Evolutionary conservation across 2,329 filamentous ascomycete genomes (phyloP).

Genomic region (Arthrobotrys iridis): DNA sequence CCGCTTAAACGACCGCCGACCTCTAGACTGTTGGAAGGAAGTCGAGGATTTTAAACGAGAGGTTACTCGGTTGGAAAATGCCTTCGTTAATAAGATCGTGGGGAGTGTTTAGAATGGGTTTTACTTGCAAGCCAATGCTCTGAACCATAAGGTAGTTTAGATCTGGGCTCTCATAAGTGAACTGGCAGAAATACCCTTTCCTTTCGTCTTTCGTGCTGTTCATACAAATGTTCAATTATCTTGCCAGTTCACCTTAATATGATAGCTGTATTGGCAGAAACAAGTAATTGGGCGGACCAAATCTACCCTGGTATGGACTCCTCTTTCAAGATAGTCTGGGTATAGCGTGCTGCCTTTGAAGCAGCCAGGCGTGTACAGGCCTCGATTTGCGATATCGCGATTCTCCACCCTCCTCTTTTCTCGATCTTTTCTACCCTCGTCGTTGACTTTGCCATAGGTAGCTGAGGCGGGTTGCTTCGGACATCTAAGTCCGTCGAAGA

Average conservation of each 20-base stretch:
- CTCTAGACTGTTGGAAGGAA: constrained; percentile 93
- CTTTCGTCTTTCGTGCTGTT: too few species aligned
- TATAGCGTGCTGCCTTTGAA: constrained; percentile 13
- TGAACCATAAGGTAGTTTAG: not conserved
- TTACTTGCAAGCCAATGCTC: not conserved
- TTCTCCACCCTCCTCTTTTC: constrained; percentile 76
- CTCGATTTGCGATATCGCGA: constrained; percentile 15
- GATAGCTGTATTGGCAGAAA: not conserved
- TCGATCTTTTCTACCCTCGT: constrained; percentile 76
- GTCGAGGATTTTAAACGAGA: constrained; percentile 90
- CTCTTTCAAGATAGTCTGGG: not conserved
- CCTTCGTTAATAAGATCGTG: constrained; percentile 85
- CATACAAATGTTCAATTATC: not conserved
- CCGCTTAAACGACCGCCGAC: constrained; percentile 82
- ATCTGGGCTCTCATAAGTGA: too few species aligned
- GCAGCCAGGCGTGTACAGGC: constrained; percentile 10
- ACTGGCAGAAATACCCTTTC: too few species aligned
- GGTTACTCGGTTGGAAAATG: constrained; percentile 84
- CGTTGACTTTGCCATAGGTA: constrained; percentile 60
- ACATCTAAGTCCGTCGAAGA: constrained; percentile 63
- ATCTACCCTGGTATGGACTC: not conserved
- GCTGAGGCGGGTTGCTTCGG: constrained; percentile 6
- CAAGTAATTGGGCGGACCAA: not conserved
- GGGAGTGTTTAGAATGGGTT: constrained; percentile 16
- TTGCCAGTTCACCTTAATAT: not conserved